These are phyloP conservation scores for Kurtzmaniella quercitrusa DNA, from an alignment of 1,139 yeast genomes.

Conservation along the genomic window DNA sequence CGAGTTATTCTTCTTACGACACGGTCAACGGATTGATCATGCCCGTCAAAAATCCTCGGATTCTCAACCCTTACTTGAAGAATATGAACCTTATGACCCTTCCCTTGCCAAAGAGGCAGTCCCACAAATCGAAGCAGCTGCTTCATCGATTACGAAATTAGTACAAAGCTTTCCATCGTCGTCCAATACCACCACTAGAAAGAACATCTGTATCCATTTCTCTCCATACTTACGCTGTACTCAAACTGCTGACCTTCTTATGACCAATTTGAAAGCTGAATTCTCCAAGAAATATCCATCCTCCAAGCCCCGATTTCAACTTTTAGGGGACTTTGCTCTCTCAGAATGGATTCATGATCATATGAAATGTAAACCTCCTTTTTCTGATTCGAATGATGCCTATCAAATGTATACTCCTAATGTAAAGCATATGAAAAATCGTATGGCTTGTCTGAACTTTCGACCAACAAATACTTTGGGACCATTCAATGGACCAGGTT, in stretches of 20 bases:
- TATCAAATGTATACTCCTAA: conserved; percentile 48
- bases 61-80: conserved; percentile 25
- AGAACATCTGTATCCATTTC: conserved; percentile 40
- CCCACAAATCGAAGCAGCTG: conserved; percentile 26
- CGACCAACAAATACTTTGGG: conserved; percentile 46
- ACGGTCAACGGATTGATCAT: conserved; percentile 44
- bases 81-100: conserved; percentile 38
- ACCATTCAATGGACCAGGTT: conserved; percentile 43
- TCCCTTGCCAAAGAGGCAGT: conserved; percentile 30
- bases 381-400: conserved; percentile 42
- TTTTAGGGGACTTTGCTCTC: conserved; percentile 44
- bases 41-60: conserved; percentile 22
- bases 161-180: conserved; percentile 26
- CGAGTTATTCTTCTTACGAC: conserved; percentile 44
- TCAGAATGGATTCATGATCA: conserved; percentile 48
- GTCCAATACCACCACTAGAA: conserved; percentile 18
- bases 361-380: conserved; percentile 43
- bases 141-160: conserved; percentile 23
- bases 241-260: conserved; percentile 41
- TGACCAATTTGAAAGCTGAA: conserved; percentile 25
- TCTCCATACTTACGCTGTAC: conserved; percentile 44
- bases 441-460: conserved; percentile 36
- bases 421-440: conserved; percentile 32
- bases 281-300: conserved; percentile 24
- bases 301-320: conserved; percentile 34